Percentiles rank a stretch among this genome's conserved stretches.
Evolutionary conservation across 2,329 filamentous ascomycete genomes (phyloP).

Genomic region (Diaporthe citri): DNA sequence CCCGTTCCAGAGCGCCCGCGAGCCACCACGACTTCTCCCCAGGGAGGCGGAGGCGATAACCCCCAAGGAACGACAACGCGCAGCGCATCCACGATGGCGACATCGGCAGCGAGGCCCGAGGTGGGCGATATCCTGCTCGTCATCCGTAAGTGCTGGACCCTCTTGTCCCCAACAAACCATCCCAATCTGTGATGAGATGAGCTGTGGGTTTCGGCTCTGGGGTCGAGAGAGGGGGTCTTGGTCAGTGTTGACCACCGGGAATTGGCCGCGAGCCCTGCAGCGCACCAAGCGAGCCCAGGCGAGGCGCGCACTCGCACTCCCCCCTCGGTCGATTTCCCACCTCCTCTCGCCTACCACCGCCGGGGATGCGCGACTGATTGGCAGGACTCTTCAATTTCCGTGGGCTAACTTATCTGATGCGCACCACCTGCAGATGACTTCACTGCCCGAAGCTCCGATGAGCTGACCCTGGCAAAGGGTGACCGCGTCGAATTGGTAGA

Average conservation of each 20-base stretch:
- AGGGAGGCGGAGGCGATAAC: conserved; percentile 5
- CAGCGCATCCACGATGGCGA: conserved; percentile 43
- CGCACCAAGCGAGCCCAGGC: conserved; percentile 23
- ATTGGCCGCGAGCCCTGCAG: conserved; percentile 31
- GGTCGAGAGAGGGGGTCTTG: conserved; percentile 12
- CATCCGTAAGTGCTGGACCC: conserved; percentile 70
- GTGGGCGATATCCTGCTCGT: conserved; percentile 77
- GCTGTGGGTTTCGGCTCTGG: conserved; percentile 40
- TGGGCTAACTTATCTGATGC: conserved; percentile 34
- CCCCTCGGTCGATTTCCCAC: conserved; percentile 25
- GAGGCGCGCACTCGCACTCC: conserved; percentile 9
- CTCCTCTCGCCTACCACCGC: conserved; percentile 8
- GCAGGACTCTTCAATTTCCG: conserved; percentile 29
- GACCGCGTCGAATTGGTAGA: conserved; percentile 87
- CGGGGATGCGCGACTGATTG: conserved; percentile 34
- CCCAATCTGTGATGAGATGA: conserved; percentile 39
- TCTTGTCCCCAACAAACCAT: conserved; percentile 31
- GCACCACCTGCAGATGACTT: conserved; percentile 80
- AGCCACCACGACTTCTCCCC: conserved; percentile 57
- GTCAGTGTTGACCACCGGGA: conserved; percentile 33
- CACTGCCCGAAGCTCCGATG: conserved; percentile 89
- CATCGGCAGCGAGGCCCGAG: conserved; percentile 63
- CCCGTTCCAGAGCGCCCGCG: conserved; percentile 26
- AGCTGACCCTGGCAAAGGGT: conserved; percentile 88
- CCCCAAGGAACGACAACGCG: conserved; percentile 37